Evolutionary conservation across 768 basidiomycete species (phyloP), one percentile per base, ranked within the genome.

Genomic region (Porphyrellus cyaneotinctus): DNA sequence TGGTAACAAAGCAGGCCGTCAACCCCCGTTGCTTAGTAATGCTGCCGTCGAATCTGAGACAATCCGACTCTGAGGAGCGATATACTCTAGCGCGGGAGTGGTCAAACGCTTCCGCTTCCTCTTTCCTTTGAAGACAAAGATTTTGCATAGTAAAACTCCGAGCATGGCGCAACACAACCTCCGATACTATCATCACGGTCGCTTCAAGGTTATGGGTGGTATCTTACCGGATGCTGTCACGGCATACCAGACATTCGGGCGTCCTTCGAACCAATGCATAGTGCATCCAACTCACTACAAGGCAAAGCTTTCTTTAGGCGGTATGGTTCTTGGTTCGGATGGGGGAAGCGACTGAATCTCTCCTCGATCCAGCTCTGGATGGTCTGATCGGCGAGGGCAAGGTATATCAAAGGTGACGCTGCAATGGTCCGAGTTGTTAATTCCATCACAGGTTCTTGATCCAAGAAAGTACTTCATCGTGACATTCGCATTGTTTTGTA

Each of bases 261-360:
- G 78, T 52, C 71, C 74, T 0, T 61, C 62, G 6, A 82, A 79
- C 41, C 81, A 81, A 6, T 83, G 80, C 55, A 43, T 62, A 18
- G 78, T 83, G 14, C 81, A 78, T 59, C 80, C 81, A 12, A 80
- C 79, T 10, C 81, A 76, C 57, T 83, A 79, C 58, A 80, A 80
- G 1, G 79, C 66, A 20, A 76, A 76, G 36, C 70, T 84, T 35
- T 57, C 62, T 42, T 51, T 64, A 6, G 78, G 78, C 58, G 73
- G 80, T 80, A 57, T 51, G 76, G 67, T 33, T 33, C 41, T 17
- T 32, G 41, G 22, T 24, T 35, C 22, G 14, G 22, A 33, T 36
- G 24, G 18, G 24, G 9, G 4, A 0, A 6, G 4, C 6, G 17
- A 24, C 41, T 24, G 17, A 15, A 15, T n/a, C n/a, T 30, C 14